Evolutionary conservation across 768 basidiomycete species (phyloP).

Genomic region (Amanita jacksonii): DNA sequence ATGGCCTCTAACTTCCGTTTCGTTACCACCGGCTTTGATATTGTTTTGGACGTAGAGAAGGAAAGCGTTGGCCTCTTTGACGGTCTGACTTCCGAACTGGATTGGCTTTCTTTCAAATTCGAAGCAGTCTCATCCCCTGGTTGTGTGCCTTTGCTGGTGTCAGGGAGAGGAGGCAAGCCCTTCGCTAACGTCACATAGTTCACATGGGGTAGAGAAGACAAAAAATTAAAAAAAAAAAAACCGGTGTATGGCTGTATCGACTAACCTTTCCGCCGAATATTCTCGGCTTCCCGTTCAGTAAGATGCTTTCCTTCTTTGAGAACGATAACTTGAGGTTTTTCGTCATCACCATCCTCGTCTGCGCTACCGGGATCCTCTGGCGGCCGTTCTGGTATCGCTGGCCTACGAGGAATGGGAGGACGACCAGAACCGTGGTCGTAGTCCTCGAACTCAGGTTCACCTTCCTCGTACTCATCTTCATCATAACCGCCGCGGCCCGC

Average conservation of each 20-base stretch:
- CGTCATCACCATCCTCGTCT: conserved; percentile 64
- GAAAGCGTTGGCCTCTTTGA: conserved; percentile 24
- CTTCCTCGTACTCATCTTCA: conserved; percentile 7
- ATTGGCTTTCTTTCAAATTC: conserved; percentile 14
- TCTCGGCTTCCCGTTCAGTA: conserved; percentile 66
- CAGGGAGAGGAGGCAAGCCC: conserved; percentile 47
- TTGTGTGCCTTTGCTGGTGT: conserved; percentile 17
- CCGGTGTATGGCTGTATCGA: neutral
- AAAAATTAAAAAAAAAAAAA: conserved; percentile 6
- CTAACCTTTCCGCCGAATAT: conserved; percentile 64
- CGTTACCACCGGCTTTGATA: conserved; percentile 18
- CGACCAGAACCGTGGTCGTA: conserved; percentile 49
- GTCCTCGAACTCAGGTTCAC: conserved; percentile 40
- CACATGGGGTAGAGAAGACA: neutral
- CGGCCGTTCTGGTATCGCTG: conserved; percentile 61
- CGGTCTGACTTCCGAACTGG: conserved; percentile 7
- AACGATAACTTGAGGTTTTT: conserved; percentile 85
- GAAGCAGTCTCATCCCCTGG: conserved; percentile 12
- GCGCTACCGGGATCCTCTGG: conserved; percentile 63
- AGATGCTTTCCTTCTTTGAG: conserved; percentile 85
- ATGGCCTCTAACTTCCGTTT: conserved; percentile 30
- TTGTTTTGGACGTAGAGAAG: conserved; percentile 31
- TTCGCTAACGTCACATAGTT: conserved; percentile 34
- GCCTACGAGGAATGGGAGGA: conserved; percentile 57
- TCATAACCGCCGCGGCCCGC: conserved; percentile 43